Percentiles rank a stretch among this genome's conserved stretches.
phyloP scores from a whole-genome alignment of 176 grass and related monocot genomes.

The Paspalum notatum region DNA sequence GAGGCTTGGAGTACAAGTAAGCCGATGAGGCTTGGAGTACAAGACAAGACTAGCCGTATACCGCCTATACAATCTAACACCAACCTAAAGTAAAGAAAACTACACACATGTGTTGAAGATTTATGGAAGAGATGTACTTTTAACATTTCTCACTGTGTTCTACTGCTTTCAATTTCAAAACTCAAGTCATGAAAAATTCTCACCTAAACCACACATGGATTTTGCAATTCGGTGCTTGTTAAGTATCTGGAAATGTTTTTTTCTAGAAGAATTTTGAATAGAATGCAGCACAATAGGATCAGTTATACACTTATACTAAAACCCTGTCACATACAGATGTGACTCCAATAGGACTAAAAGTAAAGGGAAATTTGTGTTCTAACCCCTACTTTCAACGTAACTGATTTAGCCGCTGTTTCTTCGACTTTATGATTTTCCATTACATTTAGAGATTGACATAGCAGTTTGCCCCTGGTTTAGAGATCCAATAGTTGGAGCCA shows the following conservation, averaged over 20 bases:
- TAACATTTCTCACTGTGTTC: neutral
- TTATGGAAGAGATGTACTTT: neutral
- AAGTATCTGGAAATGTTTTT: neutral
- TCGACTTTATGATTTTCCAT: neutral
- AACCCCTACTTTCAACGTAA: neutral
- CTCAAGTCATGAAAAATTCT: neutral
- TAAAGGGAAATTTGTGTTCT: neutral
- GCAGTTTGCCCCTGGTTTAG: neutral
- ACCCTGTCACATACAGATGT: neutral
- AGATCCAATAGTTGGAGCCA: neutral
- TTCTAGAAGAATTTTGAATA: neutral
- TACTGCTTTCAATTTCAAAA: neutral
- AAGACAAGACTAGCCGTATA: no score
- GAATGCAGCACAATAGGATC: neutral
- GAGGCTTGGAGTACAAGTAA: no score
- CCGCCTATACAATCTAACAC: no score
- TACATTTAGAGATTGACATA: neutral
- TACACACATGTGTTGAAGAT: neutral
- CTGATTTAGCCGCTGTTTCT: neutral
- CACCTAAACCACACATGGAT: neutral
- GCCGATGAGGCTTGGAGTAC: no score
- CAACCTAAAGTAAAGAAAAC: neutral
- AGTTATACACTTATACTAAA: no score
- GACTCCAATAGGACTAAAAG: neutral
- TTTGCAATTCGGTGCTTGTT: neutral